Percentiles rank a stretch among this genome's conserved stretches.
These are phyloP conservation scores for Silene uniflora DNA, from an alignment of 148 eudicot species.

Conservation along the genomic window DNA sequence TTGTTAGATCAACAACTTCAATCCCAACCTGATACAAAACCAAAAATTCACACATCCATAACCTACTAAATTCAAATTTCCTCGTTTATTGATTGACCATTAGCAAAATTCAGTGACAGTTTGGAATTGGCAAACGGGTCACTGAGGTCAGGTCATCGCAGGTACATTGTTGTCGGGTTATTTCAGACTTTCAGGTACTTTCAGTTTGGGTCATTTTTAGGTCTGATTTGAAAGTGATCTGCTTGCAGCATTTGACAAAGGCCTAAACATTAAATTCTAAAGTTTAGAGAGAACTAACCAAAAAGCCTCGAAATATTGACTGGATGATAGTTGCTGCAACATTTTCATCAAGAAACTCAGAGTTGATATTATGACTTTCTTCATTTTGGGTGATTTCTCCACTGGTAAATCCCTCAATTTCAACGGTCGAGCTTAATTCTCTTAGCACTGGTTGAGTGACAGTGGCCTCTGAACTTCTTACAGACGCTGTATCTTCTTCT, in stretches of 20 bases:
- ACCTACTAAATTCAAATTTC: too few species aligned
- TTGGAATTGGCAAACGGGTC: not conserved
- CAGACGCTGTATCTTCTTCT: conserved; percentile 64
- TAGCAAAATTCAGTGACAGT: too few species aligned
- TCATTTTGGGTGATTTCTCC: conserved; percentile 20
- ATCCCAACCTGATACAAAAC: too few species aligned
- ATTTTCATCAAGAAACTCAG: conserved; percentile 28
- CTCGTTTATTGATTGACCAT: too few species aligned
- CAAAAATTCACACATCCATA: too few species aligned
- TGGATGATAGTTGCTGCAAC: conserved; percentile 65
- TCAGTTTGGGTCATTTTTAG: too few species aligned
- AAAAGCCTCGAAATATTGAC: conserved; percentile 54
- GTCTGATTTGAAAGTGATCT: too few species aligned
- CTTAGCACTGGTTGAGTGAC: conserved; percentile 45
- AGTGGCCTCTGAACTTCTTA: conserved; percentile 57
- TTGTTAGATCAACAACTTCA: too few species aligned
- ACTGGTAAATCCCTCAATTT: conserved; percentile 27
- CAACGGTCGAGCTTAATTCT: conserved; percentile 9
- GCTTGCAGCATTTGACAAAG: too few species aligned
- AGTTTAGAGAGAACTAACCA: conserved; percentile 33
- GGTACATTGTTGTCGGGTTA: not conserved
- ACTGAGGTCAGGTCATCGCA: not conserved
- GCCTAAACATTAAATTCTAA: not conserved
- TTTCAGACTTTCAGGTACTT: too few species aligned
- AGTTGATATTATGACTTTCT: conserved; percentile 15